Conservation (phyloP, 495 filamentous ascomycete species). For the Extremus antarcticus region DNA sequence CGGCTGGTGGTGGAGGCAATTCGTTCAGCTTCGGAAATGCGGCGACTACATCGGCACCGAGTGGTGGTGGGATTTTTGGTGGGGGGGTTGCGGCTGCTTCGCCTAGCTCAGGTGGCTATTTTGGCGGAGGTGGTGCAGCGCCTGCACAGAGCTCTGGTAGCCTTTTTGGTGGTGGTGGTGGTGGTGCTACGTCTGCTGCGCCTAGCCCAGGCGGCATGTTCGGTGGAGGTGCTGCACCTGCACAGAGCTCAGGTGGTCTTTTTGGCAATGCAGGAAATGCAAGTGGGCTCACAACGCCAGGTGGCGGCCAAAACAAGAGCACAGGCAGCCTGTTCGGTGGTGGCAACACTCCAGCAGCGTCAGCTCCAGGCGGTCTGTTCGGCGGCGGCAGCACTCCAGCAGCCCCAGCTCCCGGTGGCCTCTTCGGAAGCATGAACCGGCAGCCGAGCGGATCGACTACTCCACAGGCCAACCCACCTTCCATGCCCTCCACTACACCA, state of each 20-base stretch:
- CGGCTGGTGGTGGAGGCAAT: not conserved
- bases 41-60: not conserved
- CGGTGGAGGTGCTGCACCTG: not conserved
- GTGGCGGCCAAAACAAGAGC: not conserved
- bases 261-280: not conserved
- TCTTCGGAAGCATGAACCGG: slow-evolving; percentile 20
- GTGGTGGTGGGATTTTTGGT: not conserved
- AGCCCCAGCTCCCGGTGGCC: slow-evolving; percentile 16
- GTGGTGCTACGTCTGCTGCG: not conserved
- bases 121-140: not conserved
- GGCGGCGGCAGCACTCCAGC: slow-evolving; percentile 14
- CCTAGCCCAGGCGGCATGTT: not conserved
- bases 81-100: not conserved
- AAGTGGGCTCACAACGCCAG: not conserved
- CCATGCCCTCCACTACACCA: slow-evolving; percentile 6
- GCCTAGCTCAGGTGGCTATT: not conserved
- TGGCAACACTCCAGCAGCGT: slow-evolving; percentile 15
- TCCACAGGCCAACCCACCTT: slow-evolving; percentile 7
- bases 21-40: not conserved
- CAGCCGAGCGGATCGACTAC: slow-evolving; percentile 10
- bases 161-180: not conserved
- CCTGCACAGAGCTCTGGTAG: not conserved
- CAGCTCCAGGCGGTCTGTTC: not conserved
- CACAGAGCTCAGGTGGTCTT: not conserved
- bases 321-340: slow-evolving; percentile 16